Percentiles rank a stretch among this genome's conserved stretches.
phyloP scores from a whole-genome alignment of 2,329 filamentous ascomycete species.

The Alternaria tenuissima region DNA sequence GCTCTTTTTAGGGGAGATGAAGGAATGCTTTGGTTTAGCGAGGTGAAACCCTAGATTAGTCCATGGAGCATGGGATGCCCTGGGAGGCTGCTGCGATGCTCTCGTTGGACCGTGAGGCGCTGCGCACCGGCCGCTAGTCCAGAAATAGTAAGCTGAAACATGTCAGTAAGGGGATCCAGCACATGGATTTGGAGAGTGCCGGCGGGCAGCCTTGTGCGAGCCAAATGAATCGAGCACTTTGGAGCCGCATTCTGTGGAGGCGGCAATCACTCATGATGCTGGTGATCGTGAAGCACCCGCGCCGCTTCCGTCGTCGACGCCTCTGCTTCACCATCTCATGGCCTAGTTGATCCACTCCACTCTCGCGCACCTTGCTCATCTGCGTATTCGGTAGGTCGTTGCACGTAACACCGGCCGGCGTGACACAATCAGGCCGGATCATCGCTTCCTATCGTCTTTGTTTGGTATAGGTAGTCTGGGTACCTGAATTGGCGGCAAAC shows the following conservation, averaged over 20 bases:
- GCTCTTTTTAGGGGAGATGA: conserved; percentile 46
- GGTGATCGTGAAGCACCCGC: conserved; percentile 13
- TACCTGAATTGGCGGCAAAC: conserved; percentile 5
- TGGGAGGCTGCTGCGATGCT: conserved; percentile 13
- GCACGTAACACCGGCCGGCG: conserved; percentile 10
- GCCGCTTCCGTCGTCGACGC: conserved; percentile 7
- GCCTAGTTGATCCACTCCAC: conserved; percentile 14
- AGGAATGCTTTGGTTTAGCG: conserved; percentile 49
- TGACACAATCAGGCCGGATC: conserved; percentile 16
- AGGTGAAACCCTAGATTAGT: conserved; percentile 46
- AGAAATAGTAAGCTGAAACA: conserved; percentile 43
- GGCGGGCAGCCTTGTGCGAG: conserved; percentile 12
- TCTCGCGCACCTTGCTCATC: conserved; percentile 2
- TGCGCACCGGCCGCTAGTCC: conserved; percentile 34
- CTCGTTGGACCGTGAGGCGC: conserved; percentile 30
- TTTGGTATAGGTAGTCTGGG: conserved; percentile 5
- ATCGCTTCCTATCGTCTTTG: conserved; percentile 1
- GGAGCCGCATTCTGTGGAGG: conserved; percentile 8
- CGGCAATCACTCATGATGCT: conserved; percentile 3
- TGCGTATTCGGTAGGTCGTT: conserved; percentile 7
- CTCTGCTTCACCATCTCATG: neutral
- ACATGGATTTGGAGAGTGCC: conserved; percentile 14
- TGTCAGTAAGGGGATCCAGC: conserved; percentile 34
- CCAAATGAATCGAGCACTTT: neutral
- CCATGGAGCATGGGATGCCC: conserved; percentile 22